Evolutionary conservation across 2,329 filamentous ascomycete genomes (phyloP).

Genomic region (Phoma herbarum): DNA sequence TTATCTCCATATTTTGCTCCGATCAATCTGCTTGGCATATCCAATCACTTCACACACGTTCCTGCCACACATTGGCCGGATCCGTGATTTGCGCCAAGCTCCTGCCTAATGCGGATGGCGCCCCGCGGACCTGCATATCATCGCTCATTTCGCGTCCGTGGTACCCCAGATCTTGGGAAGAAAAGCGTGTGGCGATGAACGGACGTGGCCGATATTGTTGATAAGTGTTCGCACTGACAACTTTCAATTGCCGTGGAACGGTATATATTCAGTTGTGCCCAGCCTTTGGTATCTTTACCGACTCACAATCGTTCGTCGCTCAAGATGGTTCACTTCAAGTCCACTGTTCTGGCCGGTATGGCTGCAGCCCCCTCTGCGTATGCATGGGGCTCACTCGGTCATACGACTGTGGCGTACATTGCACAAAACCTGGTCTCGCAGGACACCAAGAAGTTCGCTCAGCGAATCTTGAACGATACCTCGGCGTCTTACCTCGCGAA

Average conservation of each 20-base stretch:
- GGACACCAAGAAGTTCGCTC: slow-evolving; percentile 56
- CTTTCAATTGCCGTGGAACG: background rate
- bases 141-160: slow-evolving; percentile 19
- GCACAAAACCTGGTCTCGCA: slow-evolving; percentile 59
- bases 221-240: slow-evolving; percentile 21
- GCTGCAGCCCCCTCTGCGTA: slow-evolving; percentile 34
- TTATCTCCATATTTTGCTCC: slow-evolving; percentile 23
- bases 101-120: slow-evolving; percentile 43
- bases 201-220: slow-evolving; percentile 41
- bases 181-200: slow-evolving; percentile 33
- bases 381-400: slow-evolving; percentile 64
- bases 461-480: slow-evolving; percentile 55
- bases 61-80: slow-evolving; percentile 18
- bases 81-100: slow-evolving; percentile 9
- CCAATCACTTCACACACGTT: slow-evolving; percentile 22
- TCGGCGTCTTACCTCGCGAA: slow-evolving; percentile 59
- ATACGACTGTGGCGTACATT: slow-evolving; percentile 64
- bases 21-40: slow-evolving; percentile 12
- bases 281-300: slow-evolving; percentile 1
- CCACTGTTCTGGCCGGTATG: slow-evolving; percentile 36
- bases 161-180: slow-evolving; percentile 22
- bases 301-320: background rate
- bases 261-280: slow-evolving; percentile 20
- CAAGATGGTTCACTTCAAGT: slow-evolving; percentile 38
- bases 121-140: slow-evolving; percentile 29